phyloP scores from a whole-genome alignment of 345 rosid genomes.

The Abelmoschus esculentus region DNA sequence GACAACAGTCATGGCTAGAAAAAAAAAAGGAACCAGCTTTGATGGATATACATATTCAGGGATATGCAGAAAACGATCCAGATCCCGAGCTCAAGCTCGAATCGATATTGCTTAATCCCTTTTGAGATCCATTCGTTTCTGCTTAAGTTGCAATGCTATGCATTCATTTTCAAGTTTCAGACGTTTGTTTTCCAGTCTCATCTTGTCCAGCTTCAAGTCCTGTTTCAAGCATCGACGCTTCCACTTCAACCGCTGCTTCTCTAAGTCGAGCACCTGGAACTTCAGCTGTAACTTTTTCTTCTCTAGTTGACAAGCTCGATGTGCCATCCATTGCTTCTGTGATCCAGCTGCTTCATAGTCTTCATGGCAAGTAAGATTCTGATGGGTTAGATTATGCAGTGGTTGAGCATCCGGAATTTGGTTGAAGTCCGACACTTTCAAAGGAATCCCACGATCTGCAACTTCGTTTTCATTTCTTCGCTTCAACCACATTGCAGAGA shows the following conservation, averaged over 20 bases:
- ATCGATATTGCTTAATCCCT: neutral
- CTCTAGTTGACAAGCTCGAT: neutral
- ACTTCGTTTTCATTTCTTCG: neutral
- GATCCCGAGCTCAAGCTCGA: neutral
- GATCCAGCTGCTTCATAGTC: neutral
- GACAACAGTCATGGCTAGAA: neutral
- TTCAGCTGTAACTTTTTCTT: conserved; percentile 16
- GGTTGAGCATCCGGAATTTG: neutral
- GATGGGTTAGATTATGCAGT: neutral
- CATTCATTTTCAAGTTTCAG: conserved; percentile 20
- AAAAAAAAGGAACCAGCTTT: neutral
- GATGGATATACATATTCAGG: neutral
- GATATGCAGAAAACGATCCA: too few relatives aligned
- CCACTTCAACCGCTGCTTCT: conserved; percentile 17
- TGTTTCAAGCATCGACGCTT: conserved; percentile 8
- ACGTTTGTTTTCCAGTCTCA: conserved; percentile 23
- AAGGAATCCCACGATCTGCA: conserved; percentile 1
- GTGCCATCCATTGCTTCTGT: conserved; percentile 9
- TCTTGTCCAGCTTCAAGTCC: conserved; percentile 19
- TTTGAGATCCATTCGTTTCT: conserved; percentile 11
- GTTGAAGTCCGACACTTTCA: neutral
- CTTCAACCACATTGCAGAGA: neutral
- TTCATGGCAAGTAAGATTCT: neutral
- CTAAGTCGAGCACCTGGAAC: conserved; percentile 10
- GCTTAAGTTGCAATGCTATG: conserved; percentile 8